Evolutionary conservation across 2,329 filamentous ascomycete genomes (phyloP).

Genomic region (Alternaria burnsii): DNA sequence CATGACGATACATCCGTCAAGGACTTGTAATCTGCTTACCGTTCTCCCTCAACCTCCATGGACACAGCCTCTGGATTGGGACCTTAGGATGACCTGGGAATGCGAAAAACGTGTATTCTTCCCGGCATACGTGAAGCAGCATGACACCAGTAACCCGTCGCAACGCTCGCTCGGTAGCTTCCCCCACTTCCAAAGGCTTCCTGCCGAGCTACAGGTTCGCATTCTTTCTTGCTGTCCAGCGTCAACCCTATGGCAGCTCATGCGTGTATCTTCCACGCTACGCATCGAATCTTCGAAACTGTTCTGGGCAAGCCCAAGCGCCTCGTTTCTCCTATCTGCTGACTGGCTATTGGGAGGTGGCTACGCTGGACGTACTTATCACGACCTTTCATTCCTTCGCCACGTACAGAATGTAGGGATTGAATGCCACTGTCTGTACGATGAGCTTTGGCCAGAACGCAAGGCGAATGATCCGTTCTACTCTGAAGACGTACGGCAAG

Average conservation of each 20-base stretch:
- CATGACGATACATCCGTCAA: background rate
- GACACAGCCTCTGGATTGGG: background rate
- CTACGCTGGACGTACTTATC: conserved; percentile 15
- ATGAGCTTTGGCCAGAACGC: background rate
- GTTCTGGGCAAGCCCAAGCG: conserved; percentile 21
- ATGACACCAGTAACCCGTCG: background rate
- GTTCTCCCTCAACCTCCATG: background rate
- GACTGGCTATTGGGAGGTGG: conserved; percentile 21
- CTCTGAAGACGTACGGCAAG: background rate
- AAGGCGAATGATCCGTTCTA: background rate
- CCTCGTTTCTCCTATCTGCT: conserved; percentile 10
- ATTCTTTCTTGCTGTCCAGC: conserved; percentile 22
- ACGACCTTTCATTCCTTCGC: conserved; percentile 20
- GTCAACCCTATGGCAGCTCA: conserved; percentile 26
- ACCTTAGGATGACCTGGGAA: background rate
- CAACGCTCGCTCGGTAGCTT: background rate
- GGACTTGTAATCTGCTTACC: background rate
- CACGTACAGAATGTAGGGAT: conserved; percentile 25
- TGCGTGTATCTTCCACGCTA: conserved; percentile 19
- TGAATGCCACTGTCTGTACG: conserved; percentile 12
- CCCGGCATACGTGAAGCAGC: background rate
- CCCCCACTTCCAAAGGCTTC: conserved; percentile 15
- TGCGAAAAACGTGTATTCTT: background rate
- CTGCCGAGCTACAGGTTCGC: conserved; percentile 23
- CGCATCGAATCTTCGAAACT: conserved; percentile 30